Evolutionary conservation across 495 filamentous ascomycete species (phyloP).

Genomic region (Lasiosphaeria ovina): DNA sequence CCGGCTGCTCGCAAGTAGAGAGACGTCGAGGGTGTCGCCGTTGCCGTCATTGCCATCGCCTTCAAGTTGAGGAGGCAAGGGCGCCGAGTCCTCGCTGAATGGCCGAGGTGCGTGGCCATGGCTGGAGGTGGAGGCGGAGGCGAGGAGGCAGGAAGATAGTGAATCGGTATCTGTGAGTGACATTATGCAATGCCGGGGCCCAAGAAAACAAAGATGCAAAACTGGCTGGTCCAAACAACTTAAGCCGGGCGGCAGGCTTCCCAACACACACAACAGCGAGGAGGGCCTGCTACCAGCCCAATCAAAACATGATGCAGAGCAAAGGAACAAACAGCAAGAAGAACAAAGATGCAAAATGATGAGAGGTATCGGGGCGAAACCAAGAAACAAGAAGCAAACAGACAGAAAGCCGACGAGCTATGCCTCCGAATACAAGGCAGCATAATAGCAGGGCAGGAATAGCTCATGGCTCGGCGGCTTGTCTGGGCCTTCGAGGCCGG

Average conservation of each 20-base stretch:
- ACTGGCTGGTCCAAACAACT: constrained; percentile 1
- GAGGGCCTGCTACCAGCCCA: constrained; percentile 6
- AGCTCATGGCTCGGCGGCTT: neutral
- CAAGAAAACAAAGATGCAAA: constrained; percentile 27
- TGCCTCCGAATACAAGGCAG: constrained; percentile 11
- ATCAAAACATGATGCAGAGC: constrained; percentile 26
- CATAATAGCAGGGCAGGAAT: constrained; percentile 15
- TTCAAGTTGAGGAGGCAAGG: neutral
- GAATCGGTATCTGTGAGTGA: constrained; percentile 16
- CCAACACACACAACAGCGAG: constrained; percentile 13
- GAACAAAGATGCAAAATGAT: constrained; percentile 14
- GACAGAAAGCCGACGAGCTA: constrained; percentile 4
- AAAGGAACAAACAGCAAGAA: constrained; percentile 1
- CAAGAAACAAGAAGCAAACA: constrained; percentile 13
- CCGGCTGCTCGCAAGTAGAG: neutral
- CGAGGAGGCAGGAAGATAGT: constrained; percentile 11
- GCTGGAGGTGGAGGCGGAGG: constrained; percentile 2
- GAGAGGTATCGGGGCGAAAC: constrained; percentile 15
- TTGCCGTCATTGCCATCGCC: neutral
- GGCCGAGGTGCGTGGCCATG: neutral
- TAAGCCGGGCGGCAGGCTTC: constrained; percentile 10
- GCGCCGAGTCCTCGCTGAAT: neutral
- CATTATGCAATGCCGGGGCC: constrained; percentile 23
- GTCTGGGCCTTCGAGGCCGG: neutral
- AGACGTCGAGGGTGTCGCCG: neutral